phyloP scores from a whole-genome alignment of 2,329 filamentous ascomycete species.

The Diaporthe caulivora region DNA sequence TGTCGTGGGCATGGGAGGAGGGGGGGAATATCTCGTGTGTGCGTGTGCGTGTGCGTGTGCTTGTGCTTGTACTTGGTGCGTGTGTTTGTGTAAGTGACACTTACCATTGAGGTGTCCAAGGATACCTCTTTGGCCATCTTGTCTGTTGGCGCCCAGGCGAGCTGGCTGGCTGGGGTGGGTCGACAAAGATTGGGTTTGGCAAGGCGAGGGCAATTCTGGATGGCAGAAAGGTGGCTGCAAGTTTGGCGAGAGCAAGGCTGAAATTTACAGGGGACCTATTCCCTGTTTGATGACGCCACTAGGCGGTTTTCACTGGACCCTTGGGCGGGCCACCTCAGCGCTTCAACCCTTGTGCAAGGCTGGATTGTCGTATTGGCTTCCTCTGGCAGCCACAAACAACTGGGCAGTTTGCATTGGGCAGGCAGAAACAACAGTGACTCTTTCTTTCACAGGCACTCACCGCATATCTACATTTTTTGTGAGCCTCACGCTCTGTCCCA shows the following conservation, averaged over 20 bases:
- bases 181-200: background rate
- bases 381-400: background rate
- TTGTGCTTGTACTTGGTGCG: background rate
- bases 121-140: slow-evolving; percentile 82
- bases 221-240: background rate
- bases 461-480: background rate
- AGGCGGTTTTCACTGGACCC: slow-evolving; percentile 13
- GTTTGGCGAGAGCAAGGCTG: slow-evolving; percentile 22
- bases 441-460: slow-evolving; percentile 3
- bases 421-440: background rate
- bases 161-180: background rate
- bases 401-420: slow-evolving; percentile 1
- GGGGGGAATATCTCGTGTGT: background rate
- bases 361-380: background rate
- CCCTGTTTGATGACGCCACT: slow-evolving; percentile 34
- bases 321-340: slow-evolving; percentile 19
- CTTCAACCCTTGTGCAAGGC: slow-evolving; percentile 31
- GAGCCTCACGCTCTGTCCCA: background rate
- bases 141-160: slow-evolving; percentile 24
- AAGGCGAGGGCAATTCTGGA: background rate
- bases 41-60: background rate
- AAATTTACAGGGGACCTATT: slow-evolving; percentile 2
- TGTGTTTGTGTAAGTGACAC: too few relatives aligned
- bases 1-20: background rate
- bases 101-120: slow-evolving; percentile 88